A percentile compares a stretch with the other conserved stretches of the same genome.
These are phyloP conservation scores for Suillus tomentosus DNA, from an alignment of 768 basidiomycete species.

Conservation along the genomic window DNA sequence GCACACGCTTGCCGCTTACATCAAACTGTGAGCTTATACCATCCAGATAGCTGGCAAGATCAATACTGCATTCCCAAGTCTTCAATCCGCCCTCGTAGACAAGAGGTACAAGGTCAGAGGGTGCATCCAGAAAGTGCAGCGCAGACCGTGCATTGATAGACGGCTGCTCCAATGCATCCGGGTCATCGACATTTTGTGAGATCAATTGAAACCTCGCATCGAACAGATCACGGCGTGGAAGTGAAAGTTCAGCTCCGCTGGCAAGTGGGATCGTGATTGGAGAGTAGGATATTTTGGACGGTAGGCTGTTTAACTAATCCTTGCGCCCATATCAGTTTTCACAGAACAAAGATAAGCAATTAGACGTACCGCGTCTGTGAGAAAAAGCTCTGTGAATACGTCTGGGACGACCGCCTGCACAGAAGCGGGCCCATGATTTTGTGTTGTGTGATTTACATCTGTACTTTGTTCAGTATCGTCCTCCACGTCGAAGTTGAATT, in stretches of 20 bases:
- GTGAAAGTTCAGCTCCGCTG: slow-evolving; percentile 32
- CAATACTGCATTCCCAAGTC: slow-evolving; percentile 96
- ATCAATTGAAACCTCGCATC: slow-evolving; percentile 96
- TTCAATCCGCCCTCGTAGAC: slow-evolving; percentile 96
- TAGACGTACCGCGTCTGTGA: slow-evolving; percentile 35
- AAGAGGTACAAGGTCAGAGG: slow-evolving; percentile 88
- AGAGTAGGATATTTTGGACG: slow-evolving; percentile 79
- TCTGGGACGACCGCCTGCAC: slow-evolving; percentile 10
- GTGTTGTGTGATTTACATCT: slow-evolving; percentile 14
- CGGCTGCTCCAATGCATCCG: slow-evolving; percentile 27
- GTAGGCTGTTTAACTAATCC: slow-evolving; percentile 66
- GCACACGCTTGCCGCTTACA: slow-evolving; percentile 52
- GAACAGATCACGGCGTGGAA: slow-evolving; percentile 86
- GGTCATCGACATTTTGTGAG: slow-evolving; percentile 47
- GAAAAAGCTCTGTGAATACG: slow-evolving; percentile 31
- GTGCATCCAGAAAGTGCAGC: slow-evolving; percentile 72
- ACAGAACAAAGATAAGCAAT: neutral
- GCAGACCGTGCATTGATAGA: slow-evolving; percentile 31
- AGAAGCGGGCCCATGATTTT: slow-evolving; percentile 5
- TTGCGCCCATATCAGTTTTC: slow-evolving; percentile 18
- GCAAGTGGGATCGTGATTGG: slow-evolving; percentile 57
- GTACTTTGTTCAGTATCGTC: slow-evolving; percentile 30
- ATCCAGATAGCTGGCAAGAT: slow-evolving; percentile 72
- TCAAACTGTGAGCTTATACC: slow-evolving; percentile 27
- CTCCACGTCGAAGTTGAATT: slow-evolving; percentile 56